Evolutionary conservation across 192 early-diverging fungal species (phyloP).

Genomic region (Backusella macrospora): DNA sequence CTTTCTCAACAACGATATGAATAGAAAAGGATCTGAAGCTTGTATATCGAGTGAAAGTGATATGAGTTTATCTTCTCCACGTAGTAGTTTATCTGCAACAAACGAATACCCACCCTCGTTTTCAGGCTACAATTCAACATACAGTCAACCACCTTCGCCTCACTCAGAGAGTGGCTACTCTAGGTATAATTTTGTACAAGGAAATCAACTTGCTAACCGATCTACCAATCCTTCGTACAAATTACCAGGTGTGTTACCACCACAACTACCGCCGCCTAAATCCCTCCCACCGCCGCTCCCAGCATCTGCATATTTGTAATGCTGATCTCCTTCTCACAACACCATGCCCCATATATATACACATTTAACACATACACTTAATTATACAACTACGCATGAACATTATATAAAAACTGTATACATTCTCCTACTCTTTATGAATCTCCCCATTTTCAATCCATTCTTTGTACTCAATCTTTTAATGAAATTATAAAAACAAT

Average conservation of each 20-base stretch:
- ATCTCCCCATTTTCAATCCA: background rate
- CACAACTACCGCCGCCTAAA: background rate
- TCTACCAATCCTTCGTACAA: background rate
- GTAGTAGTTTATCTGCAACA: background rate
- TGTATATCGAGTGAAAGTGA: background rate
- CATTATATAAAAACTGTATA: background rate
- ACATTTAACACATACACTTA: background rate
- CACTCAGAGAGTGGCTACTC: background rate
- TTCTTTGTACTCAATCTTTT: background rate
- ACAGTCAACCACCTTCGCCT: background rate
- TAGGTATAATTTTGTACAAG: background rate
- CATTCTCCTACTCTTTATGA: background rate
- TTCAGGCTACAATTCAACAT: background rate
- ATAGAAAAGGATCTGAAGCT: background rate
- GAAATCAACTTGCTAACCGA: background rate
- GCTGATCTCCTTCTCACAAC: background rate
- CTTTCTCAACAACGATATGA: background rate
- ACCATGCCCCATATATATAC: background rate
- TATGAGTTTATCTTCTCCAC: background rate
- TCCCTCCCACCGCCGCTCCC: background rate
- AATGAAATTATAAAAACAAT: background rate
- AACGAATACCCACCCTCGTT: background rate
- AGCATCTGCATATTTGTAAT: slow-evolving; percentile 14
- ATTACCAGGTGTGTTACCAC: slow-evolving; percentile 12
- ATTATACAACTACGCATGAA: background rate